phyloP scores from a whole-genome alignment of 2,329 filamentous ascomycete genomes.

The Cryphonectria radicalis region DNA sequence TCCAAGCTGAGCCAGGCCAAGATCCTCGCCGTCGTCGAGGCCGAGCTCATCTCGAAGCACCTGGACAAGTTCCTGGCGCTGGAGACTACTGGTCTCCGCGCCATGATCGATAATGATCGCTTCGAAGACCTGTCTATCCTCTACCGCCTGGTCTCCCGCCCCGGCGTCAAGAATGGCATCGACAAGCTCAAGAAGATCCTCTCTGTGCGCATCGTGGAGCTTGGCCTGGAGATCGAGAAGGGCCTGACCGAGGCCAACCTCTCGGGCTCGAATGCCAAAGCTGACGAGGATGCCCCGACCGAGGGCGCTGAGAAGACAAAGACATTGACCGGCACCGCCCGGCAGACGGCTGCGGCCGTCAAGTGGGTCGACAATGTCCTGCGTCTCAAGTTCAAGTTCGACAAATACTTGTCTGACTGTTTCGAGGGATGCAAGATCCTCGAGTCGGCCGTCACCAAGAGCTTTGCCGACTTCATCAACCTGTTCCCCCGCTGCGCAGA shows the following conservation, averaged over 20 bases:
- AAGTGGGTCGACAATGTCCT: constrained; percentile 96
- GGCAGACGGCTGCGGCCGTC: constrained; percentile 84
- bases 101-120: constrained; percentile 92
- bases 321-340: constrained; percentile 64
- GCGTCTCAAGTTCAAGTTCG: constrained; percentile 84
- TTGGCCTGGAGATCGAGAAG: constrained; percentile 84
- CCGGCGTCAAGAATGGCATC: constrained; percentile 19
- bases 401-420: constrained; percentile 73
- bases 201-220: constrained; percentile 74
- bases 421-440: constrained; percentile 77
- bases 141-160: constrained; percentile 74
- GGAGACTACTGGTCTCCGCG: constrained; percentile 80
- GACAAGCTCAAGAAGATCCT: constrained; percentile 81
- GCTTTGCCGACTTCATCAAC: constrained; percentile 94
- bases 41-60: constrained; percentile 77
- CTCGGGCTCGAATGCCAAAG: constrained; percentile 41
- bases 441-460: constrained; percentile 81
- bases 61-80: constrained; percentile 82
- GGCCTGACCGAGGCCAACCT: constrained; percentile 60
- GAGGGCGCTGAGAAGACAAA: constrained; percentile 53
- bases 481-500: constrained; percentile 84
- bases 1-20: constrained; percentile 73
- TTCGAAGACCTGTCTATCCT: constrained; percentile 78
- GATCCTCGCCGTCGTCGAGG: constrained; percentile 77
- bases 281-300: constrained; percentile 46